Base-by-base conservation (phyloP, 352 stramenopile genomes). In the Phytophthora lateralis region DNA sequence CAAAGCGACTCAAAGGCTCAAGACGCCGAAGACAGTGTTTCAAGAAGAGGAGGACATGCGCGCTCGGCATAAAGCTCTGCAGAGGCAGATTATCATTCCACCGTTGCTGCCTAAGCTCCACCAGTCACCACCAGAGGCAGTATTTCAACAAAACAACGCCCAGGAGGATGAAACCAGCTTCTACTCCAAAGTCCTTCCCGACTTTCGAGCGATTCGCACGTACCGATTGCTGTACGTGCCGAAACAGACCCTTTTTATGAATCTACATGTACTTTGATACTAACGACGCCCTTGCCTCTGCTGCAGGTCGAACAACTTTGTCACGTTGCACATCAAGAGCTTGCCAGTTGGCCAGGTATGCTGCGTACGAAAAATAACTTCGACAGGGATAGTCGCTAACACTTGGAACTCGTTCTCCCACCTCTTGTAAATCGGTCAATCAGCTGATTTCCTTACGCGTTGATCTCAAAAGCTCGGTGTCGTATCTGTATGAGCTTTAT, bases 401-500 rank as follows among this genome's bases (percentile, higher is more conserved):
- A 27, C 26, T 44, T 24, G 55, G 27, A 57, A 18, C 4, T 41
- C 4, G 35, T 41, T 14, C n/a, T 41, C 4, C 8, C 12, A 38
- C 32, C 32, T 15, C 34, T 11, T 39, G 27, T 11, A 11, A 32
- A 32, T 11, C 30, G 34, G 46, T 20, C 10, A 4, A 38, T 34
- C 12, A 82, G 75, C 75, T 91, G 17, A 74, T 90, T 6, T 78
- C 80, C 9, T 77, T 94, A 7, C 69, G 71, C 6, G 55, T 94
- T 24, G 78, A 91, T 32, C 57, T 81, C 8, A 77, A 64, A 52
- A 71, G 63, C 18, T 75, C 79, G 0, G 65, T 92, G 17, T 66
- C 82, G 12, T 89, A 85, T 60, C 64, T 94, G 14, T 94, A 94
- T 53, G 85, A 94, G 51, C 65, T 90, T 14, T 94, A 91, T 47